Base-by-base conservation (phyloP, 1,284 basidiomycete species). In the Bondarzewia mesenterica region DNA sequence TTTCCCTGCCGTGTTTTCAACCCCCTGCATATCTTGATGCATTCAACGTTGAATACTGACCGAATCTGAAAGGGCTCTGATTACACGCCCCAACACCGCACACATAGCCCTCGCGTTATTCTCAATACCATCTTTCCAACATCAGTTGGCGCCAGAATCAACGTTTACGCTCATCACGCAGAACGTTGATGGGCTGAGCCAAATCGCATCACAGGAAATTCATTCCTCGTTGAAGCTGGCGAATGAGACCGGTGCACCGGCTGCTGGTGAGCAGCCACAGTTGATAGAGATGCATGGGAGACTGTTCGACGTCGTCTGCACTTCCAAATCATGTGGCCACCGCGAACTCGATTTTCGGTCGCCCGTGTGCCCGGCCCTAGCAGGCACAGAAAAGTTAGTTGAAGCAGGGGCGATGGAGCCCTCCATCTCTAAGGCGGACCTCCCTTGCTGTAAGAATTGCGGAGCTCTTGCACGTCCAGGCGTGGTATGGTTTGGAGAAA, bases 401-500 rank as follows among this genome's bases (percentile, higher is more conserved):
- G 69, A 69, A 46, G 51, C 54, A 6, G 59, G 63, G 20, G 58
- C 57, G 8, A 54, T 62, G 32, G 74, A 75, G 53, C 67, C 68
- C 2, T 57, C 67, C 12, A 77, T 83, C 21, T 62, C 72, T 12
- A 47, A 62, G 22, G 58, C 64, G 2, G 63, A 71, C 4, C 63
- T 85, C 27, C 82, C 82, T 1, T 64, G 65, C 1, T 85, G 82
- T 58, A 57, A 59, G 14, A 62, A 67, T 48, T 83, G 80, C 53
- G 68, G 67, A 2, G 66, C 63, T 0, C 66, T 85, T 6, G 66
- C 73, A 1, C 67, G 81, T 21, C 81, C 82, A 3, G 79, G 74
- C 2, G 80, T 84, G 5, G 78, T 85, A 0, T 85, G 80, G 81
- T 85, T 85, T 56, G 80, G 74, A 5, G 82, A 83, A 60, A 52